Conservation (phyloP, 2,329 filamentous ascomycete species). For the Stachybotrys chlorohalonatus region DNA sequence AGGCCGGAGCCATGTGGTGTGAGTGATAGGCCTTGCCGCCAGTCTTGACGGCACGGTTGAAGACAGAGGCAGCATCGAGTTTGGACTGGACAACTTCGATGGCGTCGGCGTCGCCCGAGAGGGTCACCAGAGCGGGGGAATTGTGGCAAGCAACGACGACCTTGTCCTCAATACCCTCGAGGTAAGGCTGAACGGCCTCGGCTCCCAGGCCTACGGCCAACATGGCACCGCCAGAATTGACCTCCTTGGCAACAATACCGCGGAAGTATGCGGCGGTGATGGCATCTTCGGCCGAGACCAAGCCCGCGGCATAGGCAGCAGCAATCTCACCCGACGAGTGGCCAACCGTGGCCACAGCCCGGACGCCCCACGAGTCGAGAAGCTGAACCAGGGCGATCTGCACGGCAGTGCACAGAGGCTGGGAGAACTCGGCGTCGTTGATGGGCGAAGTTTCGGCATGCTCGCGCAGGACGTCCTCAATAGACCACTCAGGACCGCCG, state of each 20-base stretch:
- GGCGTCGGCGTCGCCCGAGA: conserved; percentile 10
- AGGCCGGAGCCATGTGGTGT: conserved; percentile 7
- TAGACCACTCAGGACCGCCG: not conserved
- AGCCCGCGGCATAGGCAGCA: conserved; percentile 31
- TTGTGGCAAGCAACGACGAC: conserved; percentile 14
- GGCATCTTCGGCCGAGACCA: conserved; percentile 29
- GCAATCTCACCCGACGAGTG: conserved; percentile 36
- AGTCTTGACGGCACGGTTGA: conserved; percentile 8
- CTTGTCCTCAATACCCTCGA: conserved; percentile 6
- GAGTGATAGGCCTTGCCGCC: conserved; percentile 12
- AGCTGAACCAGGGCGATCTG: conserved; percentile 34
- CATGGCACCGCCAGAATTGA: conserved; percentile 8
- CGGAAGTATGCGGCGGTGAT: conserved; percentile 15
- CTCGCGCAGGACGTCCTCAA: conserved; percentile 3
- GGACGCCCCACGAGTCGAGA: conserved; percentile 27
- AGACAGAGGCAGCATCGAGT: conserved; percentile 4
- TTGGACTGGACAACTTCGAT: conserved; percentile 3
- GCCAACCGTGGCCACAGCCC: conserved; percentile 25
- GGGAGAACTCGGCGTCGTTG: conserved; percentile 25
- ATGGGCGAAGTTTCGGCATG: conserved; percentile 7
- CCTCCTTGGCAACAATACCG: not conserved
- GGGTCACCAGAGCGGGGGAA: conserved; percentile 11
- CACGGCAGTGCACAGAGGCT: conserved; percentile 30
- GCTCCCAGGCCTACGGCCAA: conserved; percentile 8
- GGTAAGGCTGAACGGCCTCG: conserved; percentile 5